Percentiles rank a stretch among this genome's conserved stretches.
Evolutionary conservation across 2,329 filamentous ascomycete genomes (phyloP).

Genomic region (Calonectria pauciramosa): DNA sequence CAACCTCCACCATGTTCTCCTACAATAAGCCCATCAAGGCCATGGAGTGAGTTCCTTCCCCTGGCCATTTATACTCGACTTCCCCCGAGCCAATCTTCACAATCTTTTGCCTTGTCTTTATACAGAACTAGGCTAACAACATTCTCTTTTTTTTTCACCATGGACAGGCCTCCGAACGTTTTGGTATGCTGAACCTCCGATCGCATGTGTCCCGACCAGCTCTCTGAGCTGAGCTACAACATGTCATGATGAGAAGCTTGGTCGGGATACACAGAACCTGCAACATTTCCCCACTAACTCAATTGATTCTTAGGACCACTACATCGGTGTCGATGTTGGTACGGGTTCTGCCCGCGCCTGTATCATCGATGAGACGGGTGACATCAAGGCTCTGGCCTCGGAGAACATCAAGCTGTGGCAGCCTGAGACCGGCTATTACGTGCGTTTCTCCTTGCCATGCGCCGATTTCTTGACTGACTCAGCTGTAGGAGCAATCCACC

Average conservation of each 20-base stretch:
- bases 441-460: constrained; percentile 52
- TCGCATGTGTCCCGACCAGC: constrained; percentile 1
- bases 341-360: constrained; percentile 96
- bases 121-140: constrained; percentile 26
- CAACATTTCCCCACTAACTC: constrained; percentile 30
- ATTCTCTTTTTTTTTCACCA: constrained; percentile 30
- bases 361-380: constrained; percentile 91
- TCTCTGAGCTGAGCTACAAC: background rate
- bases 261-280: background rate
- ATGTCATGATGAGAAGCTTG: constrained; percentile 21
- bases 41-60: constrained; percentile 52
- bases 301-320: constrained; percentile 63
- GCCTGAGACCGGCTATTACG: constrained; percentile 81
- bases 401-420: constrained; percentile 87
- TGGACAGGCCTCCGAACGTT: constrained; percentile 52
- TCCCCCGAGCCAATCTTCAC: constrained; percentile 17
- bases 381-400: constrained; percentile 83
- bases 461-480: constrained; percentile 18
- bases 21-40: constrained; percentile 55
- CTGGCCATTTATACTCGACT: constrained; percentile 18
- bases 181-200: constrained; percentile 43
- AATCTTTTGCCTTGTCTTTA: constrained; percentile 18
- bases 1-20: constrained; percentile 48
- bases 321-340: constrained; percentile 93
- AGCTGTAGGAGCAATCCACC: constrained; percentile 89